Conservation (phyloP, 1,284 basidiomycete genomes). For the Microbotryum lychnidis-dioicae region DNA sequence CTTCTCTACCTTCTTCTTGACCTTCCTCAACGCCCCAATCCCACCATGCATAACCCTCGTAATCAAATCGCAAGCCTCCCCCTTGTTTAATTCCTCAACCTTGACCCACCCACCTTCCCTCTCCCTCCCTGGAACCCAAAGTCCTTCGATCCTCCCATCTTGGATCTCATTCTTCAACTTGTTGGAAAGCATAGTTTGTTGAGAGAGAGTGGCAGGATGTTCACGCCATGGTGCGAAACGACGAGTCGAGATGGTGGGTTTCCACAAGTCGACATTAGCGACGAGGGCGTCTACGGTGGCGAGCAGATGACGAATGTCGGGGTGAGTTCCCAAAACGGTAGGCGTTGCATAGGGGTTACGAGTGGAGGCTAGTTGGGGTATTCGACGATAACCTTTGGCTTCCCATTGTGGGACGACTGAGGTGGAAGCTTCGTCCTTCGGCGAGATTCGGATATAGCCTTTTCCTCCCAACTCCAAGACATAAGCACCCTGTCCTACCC, state of each 20-base stretch:
- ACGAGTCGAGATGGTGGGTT: slow-evolving; percentile 1
- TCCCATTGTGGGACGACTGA: slow-evolving; percentile 1
- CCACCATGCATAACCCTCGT: slow-evolving; percentile 68
- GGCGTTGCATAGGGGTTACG: not conserved
- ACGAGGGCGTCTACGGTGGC: slow-evolving; percentile 61
- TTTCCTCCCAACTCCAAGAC: slow-evolving; percentile 69
- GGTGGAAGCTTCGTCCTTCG: not conserved
- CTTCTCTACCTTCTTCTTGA: not conserved
- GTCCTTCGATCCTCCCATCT: slow-evolving; percentile 38
- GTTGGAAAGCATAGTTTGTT: slow-evolving; percentile 57
- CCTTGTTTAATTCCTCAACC: slow-evolving; percentile 53
- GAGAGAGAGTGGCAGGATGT: slow-evolving; percentile 56
- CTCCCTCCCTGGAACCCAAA: slow-evolving; percentile 17
- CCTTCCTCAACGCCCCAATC: slow-evolving; percentile 41
- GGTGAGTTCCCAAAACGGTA: slow-evolving; percentile 45
- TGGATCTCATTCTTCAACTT: slow-evolving; percentile 42
- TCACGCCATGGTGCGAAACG: slow-evolving; percentile 62
- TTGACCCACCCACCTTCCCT: slow-evolving; percentile 1
- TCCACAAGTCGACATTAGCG: slow-evolving; percentile 40
- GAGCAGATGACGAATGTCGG: slow-evolving; percentile 49
- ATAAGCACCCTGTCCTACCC: slow-evolving; percentile 64
- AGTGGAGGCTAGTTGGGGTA: not conserved
- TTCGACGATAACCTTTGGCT: not conserved
- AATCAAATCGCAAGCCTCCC: slow-evolving; percentile 68
- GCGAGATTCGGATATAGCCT: slow-evolving; percentile 60